These are phyloP conservation scores for Melaleuca quinquenervia DNA, from an alignment of 345 rosid species.

Conservation along the genomic window DNA sequence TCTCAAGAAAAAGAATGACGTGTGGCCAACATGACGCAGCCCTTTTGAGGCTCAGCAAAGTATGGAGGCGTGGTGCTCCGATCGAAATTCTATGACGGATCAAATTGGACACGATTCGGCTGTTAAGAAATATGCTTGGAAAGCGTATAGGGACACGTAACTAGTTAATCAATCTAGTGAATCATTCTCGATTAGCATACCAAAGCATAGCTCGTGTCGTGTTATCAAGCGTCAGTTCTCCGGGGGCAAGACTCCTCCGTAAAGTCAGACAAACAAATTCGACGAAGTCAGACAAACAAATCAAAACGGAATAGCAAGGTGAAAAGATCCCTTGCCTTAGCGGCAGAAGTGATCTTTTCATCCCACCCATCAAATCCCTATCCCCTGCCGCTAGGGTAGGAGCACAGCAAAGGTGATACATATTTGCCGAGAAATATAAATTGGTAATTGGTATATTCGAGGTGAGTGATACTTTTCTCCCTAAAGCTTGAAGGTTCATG, in stretches of 20 bases:
- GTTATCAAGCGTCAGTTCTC: neutral
- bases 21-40: neutral
- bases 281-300: too few species aligned
- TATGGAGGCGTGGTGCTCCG: slow-evolving; percentile 20
- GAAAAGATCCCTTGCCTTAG: too few species aligned
- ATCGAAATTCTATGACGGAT: slow-evolving; percentile 6
- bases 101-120: slow-evolving; percentile 2
- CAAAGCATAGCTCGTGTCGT: neutral
- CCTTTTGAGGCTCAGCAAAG: neutral
- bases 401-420: too few species aligned
- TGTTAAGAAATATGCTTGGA: neutral
- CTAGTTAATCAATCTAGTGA: neutral
- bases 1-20: neutral
- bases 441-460: too few species aligned
- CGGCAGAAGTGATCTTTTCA: too few species aligned
- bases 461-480: too few species aligned
- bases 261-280: neutral
- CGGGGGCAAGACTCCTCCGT: neutral
- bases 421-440: too few species aligned
- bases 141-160: neutral
- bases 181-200: neutral
- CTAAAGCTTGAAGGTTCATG: too few species aligned
- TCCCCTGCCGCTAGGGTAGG: too few species aligned
- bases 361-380: too few species aligned
- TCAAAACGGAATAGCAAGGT: neutral